phyloP scores from a whole-genome alignment of 75 land plant genomes.

The Picea glauca region DNA sequence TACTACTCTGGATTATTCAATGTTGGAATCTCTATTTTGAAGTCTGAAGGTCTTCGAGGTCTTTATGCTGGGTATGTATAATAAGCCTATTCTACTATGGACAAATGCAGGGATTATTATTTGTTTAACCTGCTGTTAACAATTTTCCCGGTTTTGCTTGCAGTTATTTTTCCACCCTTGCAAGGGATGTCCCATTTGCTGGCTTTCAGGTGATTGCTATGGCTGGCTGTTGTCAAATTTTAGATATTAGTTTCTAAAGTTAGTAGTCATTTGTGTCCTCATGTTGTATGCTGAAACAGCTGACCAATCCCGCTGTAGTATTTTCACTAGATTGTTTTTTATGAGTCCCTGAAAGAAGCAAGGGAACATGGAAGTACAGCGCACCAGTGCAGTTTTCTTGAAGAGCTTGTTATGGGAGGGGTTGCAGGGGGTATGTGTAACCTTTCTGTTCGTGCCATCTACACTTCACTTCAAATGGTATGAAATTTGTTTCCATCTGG shows the following conservation, averaged over 20 bases:
- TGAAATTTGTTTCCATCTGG: too few relatives aligned
- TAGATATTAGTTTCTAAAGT: too few relatives aligned
- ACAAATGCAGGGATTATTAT: too few relatives aligned
- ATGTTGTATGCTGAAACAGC: too few relatives aligned
- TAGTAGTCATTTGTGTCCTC: too few relatives aligned
- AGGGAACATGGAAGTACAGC: conserved; percentile 39
- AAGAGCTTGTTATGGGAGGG: conserved; percentile 84
- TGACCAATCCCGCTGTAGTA: not conserved
- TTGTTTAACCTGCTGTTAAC: too few relatives aligned
- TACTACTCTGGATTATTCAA: conserved; percentile 77
- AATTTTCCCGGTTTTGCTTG: not conserved
- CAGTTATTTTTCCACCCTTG: conserved; percentile 86
- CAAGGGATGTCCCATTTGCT: conserved; percentile 94
- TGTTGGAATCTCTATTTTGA: conserved; percentile 66
- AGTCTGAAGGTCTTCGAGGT: conserved; percentile 64
- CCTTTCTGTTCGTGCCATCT: too few relatives aligned
- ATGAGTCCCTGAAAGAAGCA: conserved; percentile 73
- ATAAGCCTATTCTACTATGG: too few relatives aligned
- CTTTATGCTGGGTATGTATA: conserved; percentile 79
- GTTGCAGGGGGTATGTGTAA: conserved; percentile 76
- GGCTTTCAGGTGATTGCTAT: conserved; percentile 66
- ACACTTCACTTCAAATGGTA: too few relatives aligned
- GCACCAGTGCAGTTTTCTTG: conserved; percentile 27
- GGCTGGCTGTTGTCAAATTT: too few relatives aligned
- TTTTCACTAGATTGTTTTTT: conserved; percentile 63